Conservation (phyloP, 345 rosid genomes). For the Toxicodendron radicans region DNA sequence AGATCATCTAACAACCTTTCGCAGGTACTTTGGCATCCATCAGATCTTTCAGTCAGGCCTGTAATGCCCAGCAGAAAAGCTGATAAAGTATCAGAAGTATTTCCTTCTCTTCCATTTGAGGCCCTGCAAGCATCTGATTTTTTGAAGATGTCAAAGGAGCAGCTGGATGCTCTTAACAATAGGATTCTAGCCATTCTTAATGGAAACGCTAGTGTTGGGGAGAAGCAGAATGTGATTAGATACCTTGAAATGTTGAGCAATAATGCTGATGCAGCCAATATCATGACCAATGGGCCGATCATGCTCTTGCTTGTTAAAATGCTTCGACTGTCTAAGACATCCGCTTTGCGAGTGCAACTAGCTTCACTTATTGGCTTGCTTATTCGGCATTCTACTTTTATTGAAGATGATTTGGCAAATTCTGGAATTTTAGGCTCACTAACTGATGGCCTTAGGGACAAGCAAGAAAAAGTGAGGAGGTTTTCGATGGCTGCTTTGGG, state of each 20-base stretch:
- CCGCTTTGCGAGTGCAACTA: conserved; percentile 86
- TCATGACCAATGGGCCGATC: conserved; percentile 88
- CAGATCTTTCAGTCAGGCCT: conserved; percentile 95
- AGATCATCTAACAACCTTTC: conserved; percentile 58
- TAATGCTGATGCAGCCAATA: conserved; percentile 88
- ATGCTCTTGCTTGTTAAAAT: conserved; percentile 92
- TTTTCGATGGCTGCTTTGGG: conserved; percentile 98
- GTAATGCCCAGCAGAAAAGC: conserved; percentile 97
- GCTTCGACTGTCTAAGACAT: conserved; percentile 82
- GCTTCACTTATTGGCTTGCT: conserved; percentile 90
- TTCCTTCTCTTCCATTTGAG: conserved; percentile 82
- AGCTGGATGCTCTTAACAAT: conserved; percentile 61
- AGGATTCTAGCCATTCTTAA: conserved; percentile 55
- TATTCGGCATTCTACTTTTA: conserved; percentile 87
- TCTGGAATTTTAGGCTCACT: conserved; percentile 91
- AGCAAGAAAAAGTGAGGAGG: conserved; percentile 92
- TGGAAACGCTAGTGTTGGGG: conserved; percentile 69
- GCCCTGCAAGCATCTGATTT: conserved; percentile 70
- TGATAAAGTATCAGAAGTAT: conserved; percentile 57
- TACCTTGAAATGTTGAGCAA: conserved; percentile 87
- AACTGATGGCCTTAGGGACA: conserved; percentile 86
- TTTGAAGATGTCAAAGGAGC: conserved; percentile 73
- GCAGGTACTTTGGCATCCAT: conserved; percentile 84
- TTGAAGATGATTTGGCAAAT: conserved; percentile 81
- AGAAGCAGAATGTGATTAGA: conserved; percentile 88